Evolutionary conservation across 2,329 filamentous ascomycete species (phyloP).

Genomic region (Sporothrix luriei): DNA sequence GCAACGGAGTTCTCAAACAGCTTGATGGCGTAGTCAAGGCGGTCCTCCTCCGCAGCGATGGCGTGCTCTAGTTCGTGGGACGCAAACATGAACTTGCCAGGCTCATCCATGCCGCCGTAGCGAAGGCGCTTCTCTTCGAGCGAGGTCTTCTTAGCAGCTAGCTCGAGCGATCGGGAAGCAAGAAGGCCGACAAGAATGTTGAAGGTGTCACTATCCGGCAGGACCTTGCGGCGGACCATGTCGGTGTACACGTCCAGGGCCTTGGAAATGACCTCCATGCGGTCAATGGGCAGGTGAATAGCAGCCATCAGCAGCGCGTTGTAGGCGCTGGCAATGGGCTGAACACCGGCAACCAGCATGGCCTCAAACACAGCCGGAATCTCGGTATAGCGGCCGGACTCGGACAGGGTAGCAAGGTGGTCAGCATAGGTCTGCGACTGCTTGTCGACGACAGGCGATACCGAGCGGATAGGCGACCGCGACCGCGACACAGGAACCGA

Average conservation of each 20-base stretch:
- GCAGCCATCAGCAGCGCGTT: slow-evolving; percentile 85
- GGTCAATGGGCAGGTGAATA: slow-evolving; percentile 76
- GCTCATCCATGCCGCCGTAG: slow-evolving; percentile 82
- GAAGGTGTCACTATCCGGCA: slow-evolving; percentile 83
- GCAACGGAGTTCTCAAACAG: slow-evolving; percentile 77
- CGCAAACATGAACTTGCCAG: slow-evolving; percentile 82
- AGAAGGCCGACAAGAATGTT: slow-evolving; percentile 83
- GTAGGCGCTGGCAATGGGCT: slow-evolving; percentile 83
- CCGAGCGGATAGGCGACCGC: slow-evolving; percentile 55
- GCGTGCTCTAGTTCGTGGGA: slow-evolving; percentile 86
- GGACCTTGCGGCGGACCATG: slow-evolving; percentile 84
- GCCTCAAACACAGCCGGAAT: slow-evolving; percentile 90
- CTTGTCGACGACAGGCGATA: slow-evolving; percentile 62
- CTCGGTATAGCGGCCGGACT: slow-evolving; percentile 74
- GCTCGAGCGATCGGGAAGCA: slow-evolving; percentile 77
- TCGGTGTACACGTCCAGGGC: slow-evolving; percentile 94
- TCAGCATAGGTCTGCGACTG: slow-evolving; percentile 74
- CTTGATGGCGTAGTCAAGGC: slow-evolving; percentile 80
- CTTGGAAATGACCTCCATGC: slow-evolving; percentile 83
- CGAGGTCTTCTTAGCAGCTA: slow-evolving; percentile 68
- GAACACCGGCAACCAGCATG: slow-evolving; percentile 79
- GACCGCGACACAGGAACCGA: slow-evolving; percentile 50
- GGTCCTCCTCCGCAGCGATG: slow-evolving; percentile 84
- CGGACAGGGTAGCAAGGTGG: slow-evolving; percentile 73
- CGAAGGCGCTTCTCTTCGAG: slow-evolving; percentile 82